phyloP scores from a whole-genome alignment of 2,329 filamentous ascomycete genomes.

The Aspergillus sp. region DNA sequence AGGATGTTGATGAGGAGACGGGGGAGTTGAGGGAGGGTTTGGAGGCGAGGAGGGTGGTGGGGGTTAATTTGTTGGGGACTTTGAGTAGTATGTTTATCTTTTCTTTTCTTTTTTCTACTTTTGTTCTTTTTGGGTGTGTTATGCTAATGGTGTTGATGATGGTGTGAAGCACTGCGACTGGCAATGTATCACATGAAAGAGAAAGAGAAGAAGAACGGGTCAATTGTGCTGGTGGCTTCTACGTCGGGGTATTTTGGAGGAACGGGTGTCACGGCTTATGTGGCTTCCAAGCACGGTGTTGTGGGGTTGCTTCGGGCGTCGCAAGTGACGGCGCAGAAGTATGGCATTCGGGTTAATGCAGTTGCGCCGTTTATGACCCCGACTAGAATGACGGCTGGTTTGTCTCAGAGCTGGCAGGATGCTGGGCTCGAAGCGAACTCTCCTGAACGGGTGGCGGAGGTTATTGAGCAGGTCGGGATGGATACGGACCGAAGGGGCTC shows the following conservation, averaged over 20 bases:
- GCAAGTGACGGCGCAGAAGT: constrained; percentile 36
- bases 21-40: constrained; percentile 22
- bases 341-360: constrained; percentile 47
- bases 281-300: constrained; percentile 49
- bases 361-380: constrained; percentile 54
- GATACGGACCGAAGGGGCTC: constrained; percentile 33
- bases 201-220: constrained; percentile 30
- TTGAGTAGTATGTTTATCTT: constrained; percentile 42
- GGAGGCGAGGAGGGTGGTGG: constrained; percentile 36
- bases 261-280: constrained; percentile 46
- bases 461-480: constrained; percentile 43
- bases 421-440: constrained; percentile 46
- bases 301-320: constrained; percentile 44
- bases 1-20: constrained; percentile 23
- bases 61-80: constrained; percentile 49
- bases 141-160: neutral
- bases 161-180: constrained; percentile 34
- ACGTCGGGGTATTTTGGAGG: constrained; percentile 50
- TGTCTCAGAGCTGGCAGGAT: constrained; percentile 41
- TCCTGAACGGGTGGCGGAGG: constrained; percentile 46
- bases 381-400: constrained; percentile 47
- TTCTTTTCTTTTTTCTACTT: too few relatives aligned
- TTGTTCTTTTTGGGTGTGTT: too few relatives aligned
- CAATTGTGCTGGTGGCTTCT: constrained; percentile 45
- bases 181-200: constrained; percentile 30